Base-by-base conservation (phyloP, 179 eudicot species). In the Spergularia azorica region DNA sequence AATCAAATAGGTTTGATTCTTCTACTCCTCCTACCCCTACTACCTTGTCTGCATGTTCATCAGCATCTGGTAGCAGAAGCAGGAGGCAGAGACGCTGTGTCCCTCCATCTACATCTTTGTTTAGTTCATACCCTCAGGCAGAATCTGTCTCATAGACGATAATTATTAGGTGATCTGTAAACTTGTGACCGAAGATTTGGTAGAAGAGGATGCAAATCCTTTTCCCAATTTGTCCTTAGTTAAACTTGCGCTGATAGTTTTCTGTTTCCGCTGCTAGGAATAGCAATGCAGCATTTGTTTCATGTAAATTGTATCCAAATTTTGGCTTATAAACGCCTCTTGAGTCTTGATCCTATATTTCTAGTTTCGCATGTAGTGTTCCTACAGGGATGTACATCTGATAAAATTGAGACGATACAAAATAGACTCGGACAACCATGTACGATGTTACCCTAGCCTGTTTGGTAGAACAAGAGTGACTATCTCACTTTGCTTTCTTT, bases 1-100 rank as follows among this genome's bases (percentile, higher is more conserved):
- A 78, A 39, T 88, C 94, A 12, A 85, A 76, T 77, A 84, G 91
- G 88, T 80, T 70, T 43, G 80, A 70, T 61, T 80, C 97, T 41
- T 79, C 86, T 0, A 79, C 69, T 63, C 76, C 88, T 26, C 66
- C 79, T 62, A 70, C 81, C 36, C 66, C 79, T 62, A 55, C 84
- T 6, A 39, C 81, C 39, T 74, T 80, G 46, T 69, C 92, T 50
- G 73, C 80, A n/a, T 74, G 80, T 41, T 70, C 89, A n/a, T 20
- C 87, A 64, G 39, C 80, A 68, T 78, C 91, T 55, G 73, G 89
- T 18, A 55, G 84, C 75, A 83, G 82, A 83, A 83, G 89, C 75
- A 77, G 87, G 70, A 85, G 87, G 83, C 89, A 89, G 68, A 82
- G 87, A 82, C 82, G 81, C 50, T 83, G 84, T 70, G 67, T 68